Conservation (phyloP, 768 basidiomycete genomes). For the Coprinellus micaceus region DNA sequence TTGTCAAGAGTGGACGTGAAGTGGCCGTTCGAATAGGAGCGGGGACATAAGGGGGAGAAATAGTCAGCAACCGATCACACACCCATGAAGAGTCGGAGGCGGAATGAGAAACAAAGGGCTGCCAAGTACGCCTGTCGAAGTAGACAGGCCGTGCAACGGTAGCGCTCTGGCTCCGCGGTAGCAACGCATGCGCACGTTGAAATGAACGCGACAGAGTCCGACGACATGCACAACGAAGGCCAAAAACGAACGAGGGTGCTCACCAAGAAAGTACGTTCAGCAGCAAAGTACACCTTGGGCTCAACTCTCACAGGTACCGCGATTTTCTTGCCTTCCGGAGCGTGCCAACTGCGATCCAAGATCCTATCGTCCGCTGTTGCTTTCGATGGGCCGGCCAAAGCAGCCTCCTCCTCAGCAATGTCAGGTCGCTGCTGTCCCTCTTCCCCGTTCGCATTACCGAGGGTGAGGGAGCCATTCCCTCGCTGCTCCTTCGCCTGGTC, state of each 20-base stretch:
- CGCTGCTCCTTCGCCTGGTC: slow-evolving; percentile 30
- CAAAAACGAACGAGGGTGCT: slow-evolving; percentile 28
- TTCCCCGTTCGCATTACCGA: slow-evolving; percentile 9
- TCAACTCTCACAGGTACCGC: slow-evolving; percentile 94
- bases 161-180: neutral
- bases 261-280: slow-evolving; percentile 91
- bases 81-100: neutral
- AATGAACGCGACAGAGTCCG: neutral
- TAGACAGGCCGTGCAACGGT: too few species aligned
- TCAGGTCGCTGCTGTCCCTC: slow-evolving; percentile 20
- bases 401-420: slow-evolving; percentile 40
- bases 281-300: slow-evolving; percentile 97
- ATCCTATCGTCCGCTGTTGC: slow-evolving; percentile 47
- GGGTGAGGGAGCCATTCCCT: neutral
- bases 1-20: neutral
- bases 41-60: neutral
- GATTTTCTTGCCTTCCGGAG: slow-evolving; percentile 84
- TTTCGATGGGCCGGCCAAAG: slow-evolving; percentile 25
- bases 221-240: neutral
- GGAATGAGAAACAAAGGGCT: neutral
- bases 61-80: neutral
- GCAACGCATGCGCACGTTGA: neutral
- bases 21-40: neutral
- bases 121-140: neutral
- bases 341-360: slow-evolving; percentile 65